These are phyloP conservation scores for Teratosphaeria pseudoeucalypti DNA, from an alignment of 2,329 filamentous ascomycete species.

Conservation along the genomic window DNA sequence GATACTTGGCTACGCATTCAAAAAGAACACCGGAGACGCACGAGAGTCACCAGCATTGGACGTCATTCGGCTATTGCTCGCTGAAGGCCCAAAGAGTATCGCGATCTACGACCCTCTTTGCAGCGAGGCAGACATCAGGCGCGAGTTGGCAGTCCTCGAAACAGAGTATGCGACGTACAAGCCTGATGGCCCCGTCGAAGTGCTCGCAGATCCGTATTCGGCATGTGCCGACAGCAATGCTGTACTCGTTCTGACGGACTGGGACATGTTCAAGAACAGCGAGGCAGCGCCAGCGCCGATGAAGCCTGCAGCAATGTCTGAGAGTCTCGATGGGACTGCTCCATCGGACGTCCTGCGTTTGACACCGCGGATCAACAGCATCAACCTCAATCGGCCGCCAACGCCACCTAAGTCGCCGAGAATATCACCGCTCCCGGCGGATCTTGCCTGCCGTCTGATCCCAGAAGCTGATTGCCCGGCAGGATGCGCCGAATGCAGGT, in stretches of 20 bases:
- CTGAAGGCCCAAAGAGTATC: conserved; percentile 47
- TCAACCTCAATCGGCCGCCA: conserved; percentile 4
- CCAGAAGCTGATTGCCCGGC: conserved; percentile 7
- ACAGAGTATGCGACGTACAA: conserved; percentile 5
- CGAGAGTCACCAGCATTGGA: conserved; percentile 59
- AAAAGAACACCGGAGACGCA: conserved; percentile 66
- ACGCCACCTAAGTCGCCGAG: conserved; percentile 7
- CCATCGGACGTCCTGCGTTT: conserved; percentile 4
- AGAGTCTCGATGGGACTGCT: conserved; percentile 7
- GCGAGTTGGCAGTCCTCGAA: conserved; percentile 15
- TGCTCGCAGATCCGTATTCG: conserved; percentile 20
- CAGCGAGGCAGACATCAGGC: conserved; percentile 20
- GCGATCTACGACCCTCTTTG: conserved; percentile 54
- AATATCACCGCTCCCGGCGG: conserved; percentile 1
- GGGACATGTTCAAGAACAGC: conserved; percentile 21
- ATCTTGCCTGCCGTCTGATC: conserved; percentile 2
- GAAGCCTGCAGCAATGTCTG: neutral
- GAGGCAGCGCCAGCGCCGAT: neutral
- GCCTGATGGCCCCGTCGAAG: conserved; percentile 16
- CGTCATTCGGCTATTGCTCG: conserved; percentile 55
- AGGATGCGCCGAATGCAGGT: conserved; percentile 7
- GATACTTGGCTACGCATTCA: conserved; percentile 65
- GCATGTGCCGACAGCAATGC: conserved; percentile 22
- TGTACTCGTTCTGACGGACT: conserved; percentile 22
- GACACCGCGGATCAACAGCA: neutral